These are phyloP conservation scores for Nidularia sp. DNA, from an alignment of 768 basidiomycete genomes.

Conservation along the genomic window DNA sequence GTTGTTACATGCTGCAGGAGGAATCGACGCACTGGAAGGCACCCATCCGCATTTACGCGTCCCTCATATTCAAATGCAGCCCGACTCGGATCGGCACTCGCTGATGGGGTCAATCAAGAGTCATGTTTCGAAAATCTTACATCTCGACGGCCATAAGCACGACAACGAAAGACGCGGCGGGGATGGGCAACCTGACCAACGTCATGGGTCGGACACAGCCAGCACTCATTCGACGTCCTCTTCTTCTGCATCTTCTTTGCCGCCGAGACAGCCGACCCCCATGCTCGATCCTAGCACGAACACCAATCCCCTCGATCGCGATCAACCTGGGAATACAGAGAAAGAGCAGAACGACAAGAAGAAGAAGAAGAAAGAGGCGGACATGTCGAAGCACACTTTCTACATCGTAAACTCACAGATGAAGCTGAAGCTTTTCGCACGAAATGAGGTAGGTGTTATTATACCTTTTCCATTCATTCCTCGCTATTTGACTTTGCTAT, in stretches of 20 bases:
- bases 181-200: slow-evolving; percentile 8
- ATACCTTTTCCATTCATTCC: background rate
- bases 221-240: slow-evolving; percentile 7
- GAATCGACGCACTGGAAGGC: slow-evolving; percentile 10
- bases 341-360: slow-evolving; percentile 36
- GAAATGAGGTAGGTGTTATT: slow-evolving; percentile 64
- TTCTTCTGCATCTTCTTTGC: slow-evolving; percentile 29
- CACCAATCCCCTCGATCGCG: slow-evolving; percentile 44
- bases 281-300: slow-evolving; percentile 84
- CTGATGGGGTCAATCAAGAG: slow-evolving; percentile 34
- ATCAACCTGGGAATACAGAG: slow-evolving; percentile 19
- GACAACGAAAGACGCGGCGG: slow-evolving; percentile 4
- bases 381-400: slow-evolving; percentile 92
- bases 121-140: slow-evolving; percentile 41
- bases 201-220: slow-evolving; percentile 7
- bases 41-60: slow-evolving; percentile 2
- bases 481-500: background rate
- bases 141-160: slow-evolving; percentile 17
- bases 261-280: slow-evolving; percentile 41
- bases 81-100: slow-evolving; percentile 1
- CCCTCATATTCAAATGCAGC: background rate
- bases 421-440: slow-evolving; percentile 80
- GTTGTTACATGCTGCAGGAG: slow-evolving; percentile 43
- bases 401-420: slow-evolving; percentile 91
- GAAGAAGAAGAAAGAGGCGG: slow-evolving; percentile 29